Base-by-base conservation (phyloP, 371 early-diverging fungal genomes). In the Mucor irregularis region DNA sequence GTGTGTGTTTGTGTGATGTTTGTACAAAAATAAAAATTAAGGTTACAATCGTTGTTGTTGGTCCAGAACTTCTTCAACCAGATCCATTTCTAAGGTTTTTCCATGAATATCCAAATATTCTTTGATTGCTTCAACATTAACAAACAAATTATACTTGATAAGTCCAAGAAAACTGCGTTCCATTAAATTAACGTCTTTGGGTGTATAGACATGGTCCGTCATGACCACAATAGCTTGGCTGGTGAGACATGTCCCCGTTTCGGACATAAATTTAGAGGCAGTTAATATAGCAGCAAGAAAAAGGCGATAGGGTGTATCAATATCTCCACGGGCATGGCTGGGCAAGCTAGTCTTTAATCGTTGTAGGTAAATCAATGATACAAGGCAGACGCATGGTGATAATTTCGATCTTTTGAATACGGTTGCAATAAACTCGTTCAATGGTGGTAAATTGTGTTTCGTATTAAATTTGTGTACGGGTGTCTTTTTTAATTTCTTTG, bases 251-350 rank as follows among this genome's bases (percentile, higher is more conserved):
- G 78, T 71, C 42, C 80, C 78, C 21, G 87, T 84, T 49, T 88
- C 84, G 29, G 78, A 76, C 38, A 84, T 53, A 56, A 81, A 86
- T 69, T 84, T 90, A 39, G 84, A 84, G 3, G 89, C 89, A 2
- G 85, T 80, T 30, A 90, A 64, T 40, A 89, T 70, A 5, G 91
- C 85, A 0, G 88, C 88, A 31, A 90, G 54, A 53, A 90, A 89
- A 30, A 90, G 78, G 39, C 86, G 78, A 62, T 88, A 87, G n/a
- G 89, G 89, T 16, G 91, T 88, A 56, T 88, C 91, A 13, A 80
- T 70, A 48, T 86, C 83, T 14, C 89, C 89, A 34, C 83, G 81
- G 35, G 91, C 89, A 57, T 78, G 75, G 24, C 65, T 71, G 1
- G 87, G 84, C 53, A 90, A 56, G 25, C 74, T 67, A n/a, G 64